Percentiles rank a stretch among this genome's conserved stretches.
phyloP scores from a whole-genome alignment of 768 basidiomycete species.

The Leccinum olivaceopallidum region DNA sequence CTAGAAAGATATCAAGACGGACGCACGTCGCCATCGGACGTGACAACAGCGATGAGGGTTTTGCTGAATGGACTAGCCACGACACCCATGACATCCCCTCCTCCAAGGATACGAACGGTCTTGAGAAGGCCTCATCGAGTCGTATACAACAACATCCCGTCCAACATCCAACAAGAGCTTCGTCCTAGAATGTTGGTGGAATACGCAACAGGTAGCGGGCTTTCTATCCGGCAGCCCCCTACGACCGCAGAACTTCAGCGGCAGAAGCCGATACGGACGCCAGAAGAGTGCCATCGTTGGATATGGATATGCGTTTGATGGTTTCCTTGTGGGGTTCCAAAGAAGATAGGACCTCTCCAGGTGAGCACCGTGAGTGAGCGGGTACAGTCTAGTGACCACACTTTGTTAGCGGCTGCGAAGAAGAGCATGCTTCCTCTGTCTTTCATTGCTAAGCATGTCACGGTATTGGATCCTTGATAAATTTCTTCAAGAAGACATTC shows the following conservation, averaged over 20 bases:
- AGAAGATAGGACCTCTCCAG: conserved; percentile 44
- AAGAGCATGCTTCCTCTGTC: conserved; percentile 44
- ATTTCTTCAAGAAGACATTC: conserved; percentile 47
- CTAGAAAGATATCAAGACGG: conserved; percentile 34
- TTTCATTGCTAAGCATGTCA: conserved; percentile 35
- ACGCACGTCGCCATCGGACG: conserved; percentile 44
- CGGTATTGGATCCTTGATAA: conserved; percentile 32
- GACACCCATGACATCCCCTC: conserved; percentile 55
- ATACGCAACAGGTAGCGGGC: conserved; percentile 50
- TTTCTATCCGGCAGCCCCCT: conserved; percentile 48
- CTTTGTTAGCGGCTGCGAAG: conserved; percentile 44
- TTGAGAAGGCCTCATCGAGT: conserved; percentile 62
- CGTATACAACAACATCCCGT: conserved; percentile 58
- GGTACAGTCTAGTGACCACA: conserved; percentile 53
- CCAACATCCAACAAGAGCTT: conserved; percentile 57
- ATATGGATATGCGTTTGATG: conserved; percentile 57
- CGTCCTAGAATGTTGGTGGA: conserved; percentile 65
- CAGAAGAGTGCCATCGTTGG: conserved; percentile 56
- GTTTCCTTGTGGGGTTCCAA: conserved; percentile 51
- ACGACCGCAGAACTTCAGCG: conserved; percentile 51
- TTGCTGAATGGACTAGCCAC: conserved; percentile 77
- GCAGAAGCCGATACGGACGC: conserved; percentile 53
- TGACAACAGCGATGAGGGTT: conserved; percentile 62
- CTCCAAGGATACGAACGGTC: conserved; percentile 47
- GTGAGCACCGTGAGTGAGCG: too few relatives aligned